phyloP scores from a whole-genome alignment of 2,329 filamentous ascomycete genomes.

The Aspergillus candidus region DNA sequence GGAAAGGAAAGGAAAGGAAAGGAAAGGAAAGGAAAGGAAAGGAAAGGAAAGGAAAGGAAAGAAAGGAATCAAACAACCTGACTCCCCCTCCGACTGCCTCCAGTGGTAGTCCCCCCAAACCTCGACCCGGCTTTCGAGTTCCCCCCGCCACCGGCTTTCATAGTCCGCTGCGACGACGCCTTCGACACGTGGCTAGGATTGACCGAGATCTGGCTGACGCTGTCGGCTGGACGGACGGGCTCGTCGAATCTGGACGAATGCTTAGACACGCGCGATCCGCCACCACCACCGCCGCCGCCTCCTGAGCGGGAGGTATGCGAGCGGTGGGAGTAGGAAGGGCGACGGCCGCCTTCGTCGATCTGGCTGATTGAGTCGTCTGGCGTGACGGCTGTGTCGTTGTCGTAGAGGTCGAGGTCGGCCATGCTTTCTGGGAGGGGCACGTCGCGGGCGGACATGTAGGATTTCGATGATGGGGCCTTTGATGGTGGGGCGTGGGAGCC shows the following conservation, averaged over 20 bases:
- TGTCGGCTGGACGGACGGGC: conserved; percentile 33
- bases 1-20: conserved; percentile 2
- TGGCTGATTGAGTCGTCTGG: conserved; percentile 76
- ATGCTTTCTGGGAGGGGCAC: conserved; percentile 30
- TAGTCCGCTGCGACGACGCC: conserved; percentile 27
- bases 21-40: neutral
- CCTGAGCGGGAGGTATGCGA: conserved; percentile 25
- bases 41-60: conserved; percentile 1
- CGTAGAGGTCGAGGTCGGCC: conserved; percentile 22
- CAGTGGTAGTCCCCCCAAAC: conserved; percentile 19
- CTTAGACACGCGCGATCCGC: conserved; percentile 22
- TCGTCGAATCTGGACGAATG: conserved; percentile 34
- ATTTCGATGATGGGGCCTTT: conserved; percentile 8
- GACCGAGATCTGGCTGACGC: conserved; percentile 33
- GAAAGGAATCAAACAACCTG: conserved; percentile 17
- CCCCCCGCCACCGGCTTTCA: conserved; percentile 24
- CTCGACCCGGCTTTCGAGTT: conserved; percentile 20
- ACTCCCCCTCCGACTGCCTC: conserved; percentile 22
- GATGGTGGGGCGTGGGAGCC: too few relatives aligned
- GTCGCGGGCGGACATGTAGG: conserved; percentile 19
- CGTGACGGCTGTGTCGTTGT: conserved; percentile 55
- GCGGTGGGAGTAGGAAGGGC: conserved; percentile 22
- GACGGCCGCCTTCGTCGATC: conserved; percentile 37
- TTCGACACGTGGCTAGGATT: conserved; percentile 17
- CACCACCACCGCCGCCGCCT: too few relatives aligned